Evolutionary conservation across 2,329 filamentous ascomycete genomes (phyloP).

Genomic region (Trichoderma guizhouense): DNA sequence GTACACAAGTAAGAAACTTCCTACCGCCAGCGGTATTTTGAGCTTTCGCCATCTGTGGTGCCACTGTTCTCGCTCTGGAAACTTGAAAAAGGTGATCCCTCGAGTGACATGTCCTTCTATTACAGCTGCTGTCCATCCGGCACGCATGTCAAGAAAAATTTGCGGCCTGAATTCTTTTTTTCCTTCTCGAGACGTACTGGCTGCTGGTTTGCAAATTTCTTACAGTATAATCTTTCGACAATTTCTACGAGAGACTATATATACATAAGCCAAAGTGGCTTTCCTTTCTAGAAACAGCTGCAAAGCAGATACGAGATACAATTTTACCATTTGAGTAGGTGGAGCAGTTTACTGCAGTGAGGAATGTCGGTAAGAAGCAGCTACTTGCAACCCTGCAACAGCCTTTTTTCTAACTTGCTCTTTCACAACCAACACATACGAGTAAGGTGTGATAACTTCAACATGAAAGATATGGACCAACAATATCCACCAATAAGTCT

Average conservation of each 20-base stretch:
- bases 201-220: neutral
- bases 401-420: neutral
- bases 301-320: neutral
- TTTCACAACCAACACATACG: neutral
- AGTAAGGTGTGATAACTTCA: neutral
- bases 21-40: neutral
- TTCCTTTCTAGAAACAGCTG: neutral
- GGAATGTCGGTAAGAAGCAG: neutral
- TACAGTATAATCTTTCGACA: neutral
- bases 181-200: neutral
- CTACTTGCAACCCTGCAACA: neutral
- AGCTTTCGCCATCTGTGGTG: neutral
- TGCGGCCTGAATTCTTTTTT: neutral
- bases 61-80: neutral
- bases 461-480: neutral
- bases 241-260: neutral
- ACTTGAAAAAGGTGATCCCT: neutral
- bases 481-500: neutral
- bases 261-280: neutral
- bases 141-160: neutral
- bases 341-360: neutral
- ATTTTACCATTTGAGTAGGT: neutral
- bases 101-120: neutral
- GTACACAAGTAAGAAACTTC: neutral
- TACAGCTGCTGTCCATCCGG: neutral